Evolutionary conservation across 169 alveolate species (phyloP), one percentile per base, ranked within the genome.

Genomic region (Plasmodium knowlesi): DNA sequence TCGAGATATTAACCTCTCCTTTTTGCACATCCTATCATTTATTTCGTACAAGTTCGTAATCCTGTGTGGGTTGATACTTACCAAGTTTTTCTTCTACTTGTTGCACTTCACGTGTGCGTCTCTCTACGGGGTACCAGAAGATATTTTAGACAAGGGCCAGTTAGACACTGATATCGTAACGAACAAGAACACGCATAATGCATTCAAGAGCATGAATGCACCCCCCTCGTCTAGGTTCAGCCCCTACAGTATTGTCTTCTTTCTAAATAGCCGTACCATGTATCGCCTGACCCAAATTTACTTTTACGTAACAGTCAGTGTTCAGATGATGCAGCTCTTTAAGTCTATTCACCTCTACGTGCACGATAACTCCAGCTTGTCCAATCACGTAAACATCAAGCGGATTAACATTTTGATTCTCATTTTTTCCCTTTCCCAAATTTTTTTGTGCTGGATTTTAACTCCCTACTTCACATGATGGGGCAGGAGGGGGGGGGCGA

Each of bases 381-480:
- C 57, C 2, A 54, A 85, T 54, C 54, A 74, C 1, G 32, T 43
- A 32, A 85, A 85, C 43, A 34, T 85, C 32, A 85, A 85, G 61
- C 57, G 93, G 43, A 85, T 85, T 46, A 85, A 85, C 61, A 34
- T 74, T 10, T 22, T 85, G 34, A 85, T 85, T 16, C 86, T 73
- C 14, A 54, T 85, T 34, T 85, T 85, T 19, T 85, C 93, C 1
- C 67, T 85, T 19, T 85, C 83, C 1, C 93, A 85, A 85, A 74
- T 85, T 50, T 85, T 85, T 85, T 74, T 85, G 71, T 85, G 93
- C 67, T 85, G 93, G 93, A 73, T 85, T n/a, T 76, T 85, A 22
- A 85, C 93, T 12, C 93, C 93, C 16, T 78, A 79, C 46, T 76
- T 88, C 81, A 30, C 88, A 12, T 88, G 39, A 88, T 22, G 22